Evolutionary conservation across 495 filamentous ascomycete genomes (phyloP).

Genomic region (Aspergillus biplanus): DNA sequence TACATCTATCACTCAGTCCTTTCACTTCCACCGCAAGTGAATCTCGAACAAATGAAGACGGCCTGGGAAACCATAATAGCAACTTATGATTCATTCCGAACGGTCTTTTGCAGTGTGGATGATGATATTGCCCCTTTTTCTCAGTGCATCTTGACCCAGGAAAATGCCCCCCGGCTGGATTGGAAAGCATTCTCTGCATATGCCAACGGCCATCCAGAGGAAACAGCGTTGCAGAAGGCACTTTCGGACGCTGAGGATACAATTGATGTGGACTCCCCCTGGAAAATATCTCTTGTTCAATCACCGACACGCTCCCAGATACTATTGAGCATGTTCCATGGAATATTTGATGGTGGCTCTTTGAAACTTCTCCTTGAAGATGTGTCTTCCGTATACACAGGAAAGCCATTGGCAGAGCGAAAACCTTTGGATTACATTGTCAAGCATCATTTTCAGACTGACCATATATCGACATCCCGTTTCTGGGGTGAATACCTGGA

Average conservation of each 20-base stretch:
- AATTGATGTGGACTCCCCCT: constrained; percentile 30
- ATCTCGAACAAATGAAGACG: constrained; percentile 42
- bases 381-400: constrained; percentile 45
- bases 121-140: constrained; percentile 74
- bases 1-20: constrained; percentile 73
- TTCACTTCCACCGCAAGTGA: constrained; percentile 42
- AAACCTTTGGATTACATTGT: constrained; percentile 35
- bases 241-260: constrained; percentile 22
- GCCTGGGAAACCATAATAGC: constrained; percentile 53
- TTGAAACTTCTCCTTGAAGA: constrained; percentile 68
- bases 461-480: constrained; percentile 43
- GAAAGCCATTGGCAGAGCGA: constrained; percentile 25
- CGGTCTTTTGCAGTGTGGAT: constrained; percentile 63
- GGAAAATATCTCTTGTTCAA: constrained; percentile 42
- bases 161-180: constrained; percentile 25
- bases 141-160: constrained; percentile 37
- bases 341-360: constrained; percentile 80
- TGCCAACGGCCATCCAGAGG: constrained; percentile 25
- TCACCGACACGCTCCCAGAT: constrained; percentile 37
- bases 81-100: constrained; percentile 61
- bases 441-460: constrained; percentile 39
- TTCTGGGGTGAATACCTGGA: constrained; percentile 66
- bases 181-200: constrained; percentile 43
- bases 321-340: constrained; percentile 74
- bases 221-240: constrained; percentile 29